phyloP scores from a whole-genome alignment of 2,329 filamentous ascomycete species.

The Graphiopsis chlorocephala region DNA sequence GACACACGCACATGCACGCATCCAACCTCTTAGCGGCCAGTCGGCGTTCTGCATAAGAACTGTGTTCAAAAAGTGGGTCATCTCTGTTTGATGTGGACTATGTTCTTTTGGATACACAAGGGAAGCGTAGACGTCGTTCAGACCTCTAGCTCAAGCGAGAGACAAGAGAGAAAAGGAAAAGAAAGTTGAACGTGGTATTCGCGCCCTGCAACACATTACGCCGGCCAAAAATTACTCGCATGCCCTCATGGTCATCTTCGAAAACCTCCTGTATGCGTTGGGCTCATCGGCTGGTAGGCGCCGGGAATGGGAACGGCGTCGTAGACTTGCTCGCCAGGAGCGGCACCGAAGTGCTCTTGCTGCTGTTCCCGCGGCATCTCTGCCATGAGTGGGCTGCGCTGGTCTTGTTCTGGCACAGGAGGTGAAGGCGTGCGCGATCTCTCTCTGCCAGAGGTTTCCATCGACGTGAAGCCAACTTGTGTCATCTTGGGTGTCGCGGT shows the following conservation, averaged over 20 bases:
- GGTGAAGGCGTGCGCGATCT: constrained; percentile 25
- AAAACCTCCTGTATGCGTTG: constrained; percentile 15
- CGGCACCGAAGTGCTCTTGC: constrained; percentile 65
- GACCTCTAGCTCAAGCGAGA: background rate
- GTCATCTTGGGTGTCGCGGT: constrained; percentile 69
- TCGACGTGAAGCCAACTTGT: constrained; percentile 61
- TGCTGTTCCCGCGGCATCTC: constrained; percentile 43
- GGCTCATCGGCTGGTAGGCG: constrained; percentile 56
- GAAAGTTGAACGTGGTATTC: constrained; percentile 3
- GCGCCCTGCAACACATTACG: background rate
- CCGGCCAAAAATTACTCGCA: background rate
- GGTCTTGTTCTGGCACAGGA: constrained; percentile 32
- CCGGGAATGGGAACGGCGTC: constrained; percentile 85
- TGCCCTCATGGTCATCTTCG: background rate
- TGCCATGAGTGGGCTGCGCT: constrained; percentile 38
- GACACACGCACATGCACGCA: background rate
- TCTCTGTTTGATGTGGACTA: background rate
- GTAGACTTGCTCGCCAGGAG: constrained; percentile 79
- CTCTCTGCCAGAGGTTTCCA: constrained; percentile 22
- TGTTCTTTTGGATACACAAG: background rate
- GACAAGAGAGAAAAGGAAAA: background rate
- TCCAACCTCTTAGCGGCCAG: background rate
- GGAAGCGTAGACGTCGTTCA: background rate
- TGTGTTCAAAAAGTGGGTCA: background rate
- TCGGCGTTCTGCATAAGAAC: background rate